Evolutionary conservation across 495 filamentous ascomycete species (phyloP).

Genomic region (Polyplosphaeria fusca): DNA sequence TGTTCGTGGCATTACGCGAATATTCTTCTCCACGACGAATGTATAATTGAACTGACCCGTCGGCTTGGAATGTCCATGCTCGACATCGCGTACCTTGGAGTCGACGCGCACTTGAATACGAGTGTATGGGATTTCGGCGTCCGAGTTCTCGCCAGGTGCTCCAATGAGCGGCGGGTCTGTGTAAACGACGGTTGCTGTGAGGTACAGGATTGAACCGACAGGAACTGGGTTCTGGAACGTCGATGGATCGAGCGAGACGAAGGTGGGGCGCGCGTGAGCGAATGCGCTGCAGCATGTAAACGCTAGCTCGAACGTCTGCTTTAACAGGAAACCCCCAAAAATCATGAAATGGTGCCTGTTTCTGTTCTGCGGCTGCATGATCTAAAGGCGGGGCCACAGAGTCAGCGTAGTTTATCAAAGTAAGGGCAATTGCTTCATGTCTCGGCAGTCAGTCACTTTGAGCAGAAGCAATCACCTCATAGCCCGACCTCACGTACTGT

Average conservation of each 20-base stretch:
- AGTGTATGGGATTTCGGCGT: constrained; percentile 52
- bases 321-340: constrained; percentile 80
- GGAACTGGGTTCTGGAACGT: constrained; percentile 84
- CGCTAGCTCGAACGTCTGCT: constrained; percentile 81
- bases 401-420: too few relatives aligned
- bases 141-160: constrained; percentile 39
- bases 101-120: constrained; percentile 75
- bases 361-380: constrained; percentile 86
- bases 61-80: constrained; percentile 69
- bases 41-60: constrained; percentile 87
- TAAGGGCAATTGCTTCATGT: too few relatives aligned
- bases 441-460: too few relatives aligned
- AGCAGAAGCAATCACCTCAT: too few relatives aligned
- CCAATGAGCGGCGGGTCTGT: constrained; percentile 61
- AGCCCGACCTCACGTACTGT: too few relatives aligned
- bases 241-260: constrained; percentile 72
- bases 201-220: constrained; percentile 76
- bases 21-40: constrained; percentile 59
- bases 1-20: constrained; percentile 70
- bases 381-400: too few relatives aligned
- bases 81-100: constrained; percentile 72
- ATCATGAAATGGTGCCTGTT: constrained; percentile 90
- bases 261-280: constrained; percentile 70
- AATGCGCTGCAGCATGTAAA: constrained; percentile 83
- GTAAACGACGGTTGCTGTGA: constrained; percentile 73